A percentile compares a stretch with the other conserved stretches of the same genome.
Conservation (phyloP, 2,329 filamentous ascomycete species). For the Epichloe aotearoae region DNA sequence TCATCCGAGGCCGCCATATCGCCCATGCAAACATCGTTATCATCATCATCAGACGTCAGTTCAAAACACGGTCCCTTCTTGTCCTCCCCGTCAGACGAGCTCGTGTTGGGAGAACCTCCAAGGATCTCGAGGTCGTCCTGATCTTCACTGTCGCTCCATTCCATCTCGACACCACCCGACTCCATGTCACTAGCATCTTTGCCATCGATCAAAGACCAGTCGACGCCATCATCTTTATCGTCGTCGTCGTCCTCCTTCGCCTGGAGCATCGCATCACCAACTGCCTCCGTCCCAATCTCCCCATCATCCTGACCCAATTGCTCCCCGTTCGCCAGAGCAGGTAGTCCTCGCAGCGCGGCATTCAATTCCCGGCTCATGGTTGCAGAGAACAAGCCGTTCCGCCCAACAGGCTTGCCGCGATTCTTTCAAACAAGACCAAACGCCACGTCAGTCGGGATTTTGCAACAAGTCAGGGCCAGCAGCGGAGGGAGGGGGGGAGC, state of each 20-base stretch:
- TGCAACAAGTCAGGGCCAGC: not conserved
- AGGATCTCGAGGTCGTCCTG: not conserved
- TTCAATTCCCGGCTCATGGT: conserved; percentile 23
- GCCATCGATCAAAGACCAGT: not conserved
- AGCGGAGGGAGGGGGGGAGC: not conserved
- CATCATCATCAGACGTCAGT: not conserved
- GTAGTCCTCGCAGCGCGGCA: conserved; percentile 14
- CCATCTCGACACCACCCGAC: not conserved
- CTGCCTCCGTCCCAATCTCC: not conserved
- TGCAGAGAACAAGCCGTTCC: conserved; percentile 18
- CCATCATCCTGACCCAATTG: not conserved
- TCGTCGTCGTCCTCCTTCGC: not conserved
- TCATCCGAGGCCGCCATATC: not conserved
- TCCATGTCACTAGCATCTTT: not conserved
- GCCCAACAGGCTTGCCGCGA: conserved; percentile 25
- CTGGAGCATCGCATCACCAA: not conserved
- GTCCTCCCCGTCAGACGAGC: not conserved
- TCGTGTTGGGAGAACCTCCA: not conserved
- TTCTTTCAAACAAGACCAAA: conserved; percentile 11
- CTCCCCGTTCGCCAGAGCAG: not conserved
- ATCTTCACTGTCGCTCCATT: not conserved
- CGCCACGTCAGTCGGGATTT: not conserved
- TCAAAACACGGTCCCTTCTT: not conserved
- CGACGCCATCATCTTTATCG: not conserved
- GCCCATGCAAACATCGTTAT: not conserved